Conservation (phyloP, 2,329 filamentous ascomycete species). For the Capronia americana region DNA sequence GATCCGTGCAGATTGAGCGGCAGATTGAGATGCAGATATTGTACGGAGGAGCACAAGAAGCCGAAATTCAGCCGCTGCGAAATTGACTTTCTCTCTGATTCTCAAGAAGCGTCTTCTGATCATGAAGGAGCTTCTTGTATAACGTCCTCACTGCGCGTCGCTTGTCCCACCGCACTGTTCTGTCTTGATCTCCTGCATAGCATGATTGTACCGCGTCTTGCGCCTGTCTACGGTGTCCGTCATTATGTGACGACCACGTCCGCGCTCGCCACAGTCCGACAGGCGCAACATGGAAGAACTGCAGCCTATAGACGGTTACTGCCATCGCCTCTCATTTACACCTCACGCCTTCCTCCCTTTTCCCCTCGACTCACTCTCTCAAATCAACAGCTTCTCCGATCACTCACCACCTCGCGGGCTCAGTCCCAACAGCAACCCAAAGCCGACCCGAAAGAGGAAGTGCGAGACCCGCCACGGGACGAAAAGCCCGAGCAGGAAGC, state of each 20-base stretch:
- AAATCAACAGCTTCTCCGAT: constrained; percentile 30
- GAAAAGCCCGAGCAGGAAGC: constrained; percentile 49
- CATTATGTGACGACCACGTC: constrained; percentile 39
- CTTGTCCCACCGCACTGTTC: neutral
- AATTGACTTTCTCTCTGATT: constrained; percentile 22
- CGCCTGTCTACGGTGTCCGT: constrained; percentile 34
- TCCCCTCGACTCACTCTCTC: constrained; percentile 26
- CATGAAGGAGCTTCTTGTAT: constrained; percentile 23
- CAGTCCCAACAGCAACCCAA: constrained; percentile 38
- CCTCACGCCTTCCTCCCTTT: constrained; percentile 22
- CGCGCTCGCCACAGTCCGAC: constrained; percentile 32
- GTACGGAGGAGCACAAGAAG: neutral
- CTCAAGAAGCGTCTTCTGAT: constrained; percentile 16
- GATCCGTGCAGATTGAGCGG: neutral
- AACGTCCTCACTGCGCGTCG: constrained; percentile 16
- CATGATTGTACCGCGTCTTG: constrained; percentile 38
- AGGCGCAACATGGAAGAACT: constrained; percentile 36
- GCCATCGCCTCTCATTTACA: constrained; percentile 17
- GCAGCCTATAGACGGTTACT: constrained; percentile 34
- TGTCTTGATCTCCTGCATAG: constrained; percentile 26
- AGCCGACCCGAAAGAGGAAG: constrained; percentile 39
- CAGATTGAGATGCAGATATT: neutral
- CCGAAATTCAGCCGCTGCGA: constrained; percentile 28
- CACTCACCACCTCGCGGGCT: constrained; percentile 34
- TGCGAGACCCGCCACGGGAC: constrained; percentile 39